Percentiles rank a stretch among this genome's conserved stretches.
Evolutionary conservation across 768 basidiomycete species (phyloP).

Genomic region (Leucocoprinus birnbaumii): DNA sequence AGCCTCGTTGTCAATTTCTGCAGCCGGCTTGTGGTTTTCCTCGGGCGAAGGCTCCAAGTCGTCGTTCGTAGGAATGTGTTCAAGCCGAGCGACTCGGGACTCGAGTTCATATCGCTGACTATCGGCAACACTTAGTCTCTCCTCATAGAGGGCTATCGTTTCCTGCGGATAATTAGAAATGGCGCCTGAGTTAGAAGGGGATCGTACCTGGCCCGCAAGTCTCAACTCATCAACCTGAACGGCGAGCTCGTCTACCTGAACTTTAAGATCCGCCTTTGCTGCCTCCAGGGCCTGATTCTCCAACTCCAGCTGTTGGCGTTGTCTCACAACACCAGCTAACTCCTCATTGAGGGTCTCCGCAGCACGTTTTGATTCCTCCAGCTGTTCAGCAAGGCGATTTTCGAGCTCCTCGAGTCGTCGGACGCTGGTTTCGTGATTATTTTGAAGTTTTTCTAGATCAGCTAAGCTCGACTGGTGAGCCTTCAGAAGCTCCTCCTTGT

Average conservation of each 20-base stretch:
- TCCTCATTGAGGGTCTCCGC: constrained; percentile 27
- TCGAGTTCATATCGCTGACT: constrained; percentile 77
- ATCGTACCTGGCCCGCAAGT: constrained; percentile 78
- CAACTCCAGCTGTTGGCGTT: constrained; percentile 48
- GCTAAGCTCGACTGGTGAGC: constrained; percentile 7
- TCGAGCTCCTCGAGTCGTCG: constrained; percentile 12
- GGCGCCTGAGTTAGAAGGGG: not conserved
- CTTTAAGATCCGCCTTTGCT: constrained; percentile 60
- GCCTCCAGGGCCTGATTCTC: constrained; percentile 38
- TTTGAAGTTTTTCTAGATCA: constrained; percentile 2
- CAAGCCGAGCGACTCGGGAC: constrained; percentile 53
- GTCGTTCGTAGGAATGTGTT: constrained; percentile 31
- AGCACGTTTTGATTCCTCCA: not conserved
- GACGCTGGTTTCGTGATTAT: not conserved
- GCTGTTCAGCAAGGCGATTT: not conserved
- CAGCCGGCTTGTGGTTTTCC: constrained; percentile 56
- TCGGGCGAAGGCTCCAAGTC: constrained; percentile 25
- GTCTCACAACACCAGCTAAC: constrained; percentile 35
- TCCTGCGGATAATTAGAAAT: constrained; percentile 46
- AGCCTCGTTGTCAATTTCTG: constrained; percentile 93
- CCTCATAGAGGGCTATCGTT: constrained; percentile 95
- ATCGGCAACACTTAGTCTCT: constrained; percentile 71
- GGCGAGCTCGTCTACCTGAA: constrained; percentile 59
- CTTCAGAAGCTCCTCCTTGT: constrained; percentile 8
- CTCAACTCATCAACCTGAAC: constrained; percentile 81